These are phyloP conservation scores for Wallacemonas rigidus DNA, from an alignment of 208 protist species.

Conservation along the genomic window DNA sequence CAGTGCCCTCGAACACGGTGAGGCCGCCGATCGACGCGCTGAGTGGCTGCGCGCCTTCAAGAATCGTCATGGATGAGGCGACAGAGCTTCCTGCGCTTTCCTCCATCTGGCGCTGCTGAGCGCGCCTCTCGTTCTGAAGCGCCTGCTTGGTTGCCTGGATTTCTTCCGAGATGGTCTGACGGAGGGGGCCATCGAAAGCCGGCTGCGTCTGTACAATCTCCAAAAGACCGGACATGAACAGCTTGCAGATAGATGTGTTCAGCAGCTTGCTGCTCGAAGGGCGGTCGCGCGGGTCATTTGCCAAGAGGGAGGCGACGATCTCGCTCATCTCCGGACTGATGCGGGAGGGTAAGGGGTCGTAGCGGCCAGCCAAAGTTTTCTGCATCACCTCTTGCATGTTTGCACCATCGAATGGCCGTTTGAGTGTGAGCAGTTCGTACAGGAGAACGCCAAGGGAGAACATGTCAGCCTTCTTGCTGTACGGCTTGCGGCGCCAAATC, in stretches of 20 bases:
- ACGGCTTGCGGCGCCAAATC: slow-evolving; percentile 90
- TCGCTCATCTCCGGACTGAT: slow-evolving; percentile 66
- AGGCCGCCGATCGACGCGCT: slow-evolving; percentile 53
- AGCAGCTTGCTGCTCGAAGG: slow-evolving; percentile 69
- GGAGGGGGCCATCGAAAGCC: slow-evolving; percentile 54
- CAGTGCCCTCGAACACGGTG: slow-evolving; percentile 60
- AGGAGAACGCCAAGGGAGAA: slow-evolving; percentile 90
- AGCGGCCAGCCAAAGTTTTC: slow-evolving; percentile 59
- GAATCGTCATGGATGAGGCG: slow-evolving; percentile 53
- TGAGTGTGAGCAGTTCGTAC: slow-evolving; percentile 87
- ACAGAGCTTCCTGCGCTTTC: slow-evolving; percentile 47
- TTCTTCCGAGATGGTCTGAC: slow-evolving; percentile 57
- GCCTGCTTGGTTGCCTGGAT: slow-evolving; percentile 69
- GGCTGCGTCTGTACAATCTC: slow-evolving; percentile 79
- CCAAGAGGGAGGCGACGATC: slow-evolving; percentile 56
- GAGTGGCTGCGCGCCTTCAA: slow-evolving; percentile 66
- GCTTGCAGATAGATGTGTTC: slow-evolving; percentile 71
- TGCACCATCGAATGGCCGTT: slow-evolving; percentile 73
- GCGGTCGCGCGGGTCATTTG: slow-evolving; percentile 50
- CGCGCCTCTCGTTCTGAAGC: slow-evolving; percentile 47
- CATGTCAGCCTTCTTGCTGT: slow-evolving; percentile 93
- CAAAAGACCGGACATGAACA: slow-evolving; percentile 72
- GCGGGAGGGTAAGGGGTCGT: slow-evolving; percentile 49
- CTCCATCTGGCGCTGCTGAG: slow-evolving; percentile 53
- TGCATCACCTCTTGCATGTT: slow-evolving; percentile 81